Evolutionary conservation across 306 rosid species (phyloP).

Genomic region (Cucumis melo): DNA sequence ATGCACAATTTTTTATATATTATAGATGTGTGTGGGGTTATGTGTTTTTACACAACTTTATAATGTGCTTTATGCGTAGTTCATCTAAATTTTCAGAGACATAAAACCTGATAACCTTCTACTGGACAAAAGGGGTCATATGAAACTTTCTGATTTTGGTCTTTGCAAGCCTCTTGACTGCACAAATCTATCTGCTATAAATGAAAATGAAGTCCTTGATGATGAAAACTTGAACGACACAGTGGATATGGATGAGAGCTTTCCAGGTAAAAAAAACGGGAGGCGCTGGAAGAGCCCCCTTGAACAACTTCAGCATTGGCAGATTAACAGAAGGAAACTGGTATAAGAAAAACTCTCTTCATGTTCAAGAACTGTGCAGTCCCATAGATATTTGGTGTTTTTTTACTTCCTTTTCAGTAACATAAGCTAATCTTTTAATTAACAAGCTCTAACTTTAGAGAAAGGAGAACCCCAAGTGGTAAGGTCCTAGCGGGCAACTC

Average conservation of each 20-base stretch:
- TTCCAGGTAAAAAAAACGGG: slow-evolving; percentile 42
- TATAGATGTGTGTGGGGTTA: neutral
- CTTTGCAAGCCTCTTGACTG: slow-evolving; percentile 93
- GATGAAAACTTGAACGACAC: slow-evolving; percentile 71
- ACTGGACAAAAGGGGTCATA: slow-evolving; percentile 66
- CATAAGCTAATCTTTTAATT: neutral
- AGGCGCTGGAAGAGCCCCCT: slow-evolving; percentile 85
- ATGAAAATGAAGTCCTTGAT: slow-evolving; percentile 56
- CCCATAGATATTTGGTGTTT: neutral
- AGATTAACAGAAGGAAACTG: slow-evolving; percentile 58
- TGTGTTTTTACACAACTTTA: neutral
- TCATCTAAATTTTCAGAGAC: slow-evolving; percentile 32
- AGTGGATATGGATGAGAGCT: slow-evolving; percentile 32
- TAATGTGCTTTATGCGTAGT: neutral
- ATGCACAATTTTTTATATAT: neutral
- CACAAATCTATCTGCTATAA: slow-evolving; percentile 53
- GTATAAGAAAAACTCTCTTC: slow-evolving; percentile 12
- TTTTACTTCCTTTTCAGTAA: neutral
- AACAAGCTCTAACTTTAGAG: neutral
- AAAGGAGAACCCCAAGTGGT: neutral
- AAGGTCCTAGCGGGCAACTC: neutral
- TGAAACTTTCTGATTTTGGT: slow-evolving; percentile 91
- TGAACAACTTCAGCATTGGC: slow-evolving; percentile 91
- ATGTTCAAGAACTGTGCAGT: neutral
- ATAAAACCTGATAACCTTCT: slow-evolving; percentile 96